Evolutionary conservation across 2,329 filamentous ascomycete genomes (phyloP).

Genomic region (Scopulariopsis brevicaulis): DNA sequence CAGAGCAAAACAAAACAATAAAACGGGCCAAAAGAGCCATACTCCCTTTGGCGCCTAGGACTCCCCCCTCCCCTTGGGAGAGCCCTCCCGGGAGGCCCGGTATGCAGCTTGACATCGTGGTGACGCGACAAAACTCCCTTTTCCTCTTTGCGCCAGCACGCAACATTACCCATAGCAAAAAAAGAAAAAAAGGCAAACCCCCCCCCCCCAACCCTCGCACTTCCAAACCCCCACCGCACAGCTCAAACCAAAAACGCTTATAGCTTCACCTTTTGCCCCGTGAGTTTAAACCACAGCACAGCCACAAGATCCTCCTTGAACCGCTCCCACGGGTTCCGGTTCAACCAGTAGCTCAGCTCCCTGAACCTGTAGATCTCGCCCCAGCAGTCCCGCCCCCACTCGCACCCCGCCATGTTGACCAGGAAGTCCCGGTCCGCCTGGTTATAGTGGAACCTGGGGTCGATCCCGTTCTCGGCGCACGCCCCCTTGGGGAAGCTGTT

Average conservation of each 20-base stretch:
- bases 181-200: constrained; percentile 6
- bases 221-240: too few relatives aligned
- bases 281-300: constrained; percentile 51
- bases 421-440: constrained; percentile 80
- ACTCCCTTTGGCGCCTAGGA: too few relatives aligned
- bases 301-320: constrained; percentile 58
- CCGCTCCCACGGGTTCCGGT: constrained; percentile 69
- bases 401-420: constrained; percentile 97
- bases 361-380: constrained; percentile 95
- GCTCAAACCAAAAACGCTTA: constrained; percentile 15
- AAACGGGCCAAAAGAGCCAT: too few relatives aligned
- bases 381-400: constrained; percentile 97
- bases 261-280: constrained; percentile 47
- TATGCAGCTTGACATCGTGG: too few relatives aligned
- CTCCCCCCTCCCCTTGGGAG: too few relatives aligned
- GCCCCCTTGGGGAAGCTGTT: constrained; percentile 91
- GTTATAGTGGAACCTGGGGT: constrained; percentile 75
- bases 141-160: too few relatives aligned
- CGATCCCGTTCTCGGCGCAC: constrained; percentile 53
- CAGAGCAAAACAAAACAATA: too few relatives aligned
- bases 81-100: too few relatives aligned
- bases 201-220: background rate
- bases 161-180: too few relatives aligned
- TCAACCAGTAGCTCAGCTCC: constrained; percentile 80
- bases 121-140: too few relatives aligned